phyloP scores from a whole-genome alignment of 148 eudicot species.

The Persicaria maculosa region DNA sequence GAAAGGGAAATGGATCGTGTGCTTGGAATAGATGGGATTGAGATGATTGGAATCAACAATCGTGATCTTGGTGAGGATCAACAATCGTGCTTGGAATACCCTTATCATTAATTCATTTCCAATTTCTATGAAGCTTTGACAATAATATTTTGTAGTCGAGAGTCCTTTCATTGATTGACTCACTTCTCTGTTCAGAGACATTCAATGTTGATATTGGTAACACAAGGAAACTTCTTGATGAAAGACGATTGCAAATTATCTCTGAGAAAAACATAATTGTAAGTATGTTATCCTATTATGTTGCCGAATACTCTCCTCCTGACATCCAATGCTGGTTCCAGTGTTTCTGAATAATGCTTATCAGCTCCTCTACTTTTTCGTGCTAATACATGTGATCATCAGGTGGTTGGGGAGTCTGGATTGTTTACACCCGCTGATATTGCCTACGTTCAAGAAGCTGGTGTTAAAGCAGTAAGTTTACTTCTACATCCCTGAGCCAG shows the following conservation, averaged over 20 bases:
- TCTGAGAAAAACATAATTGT: slow-evolving; percentile 64
- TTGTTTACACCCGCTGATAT: slow-evolving; percentile 90
- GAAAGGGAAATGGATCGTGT: slow-evolving; percentile 96
- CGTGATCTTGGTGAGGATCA: slow-evolving; percentile 67
- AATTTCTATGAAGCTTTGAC: not conserved
- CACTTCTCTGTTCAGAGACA: slow-evolving; percentile 40
- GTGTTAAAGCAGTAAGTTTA: slow-evolving; percentile 70
- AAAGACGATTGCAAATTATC: slow-evolving; percentile 56
- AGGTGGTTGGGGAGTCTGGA: slow-evolving; percentile 99
- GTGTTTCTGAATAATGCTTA: not conserved
- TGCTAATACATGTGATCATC: slow-evolving; percentile 19
- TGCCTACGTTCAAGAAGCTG: slow-evolving; percentile 90
- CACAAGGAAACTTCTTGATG: slow-evolving; percentile 85
- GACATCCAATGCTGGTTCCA: not conserved
- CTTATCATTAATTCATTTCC: not conserved
- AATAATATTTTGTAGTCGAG: not conserved
- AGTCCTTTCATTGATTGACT: not conserved
- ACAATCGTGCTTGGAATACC: not conserved
- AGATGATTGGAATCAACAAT: slow-evolving; percentile 90
- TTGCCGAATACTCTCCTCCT: not conserved
- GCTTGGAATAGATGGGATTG: slow-evolving; percentile 68
- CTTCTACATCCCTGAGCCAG: too few relatives aligned
- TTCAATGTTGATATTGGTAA: slow-evolving; percentile 70
- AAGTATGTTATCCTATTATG: slow-evolving; percentile 19
- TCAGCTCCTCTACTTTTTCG: not conserved